Evolutionary conservation across 208 protist genomes (phyloP).

Genomic region (Leptomonas seymouri): DNA sequence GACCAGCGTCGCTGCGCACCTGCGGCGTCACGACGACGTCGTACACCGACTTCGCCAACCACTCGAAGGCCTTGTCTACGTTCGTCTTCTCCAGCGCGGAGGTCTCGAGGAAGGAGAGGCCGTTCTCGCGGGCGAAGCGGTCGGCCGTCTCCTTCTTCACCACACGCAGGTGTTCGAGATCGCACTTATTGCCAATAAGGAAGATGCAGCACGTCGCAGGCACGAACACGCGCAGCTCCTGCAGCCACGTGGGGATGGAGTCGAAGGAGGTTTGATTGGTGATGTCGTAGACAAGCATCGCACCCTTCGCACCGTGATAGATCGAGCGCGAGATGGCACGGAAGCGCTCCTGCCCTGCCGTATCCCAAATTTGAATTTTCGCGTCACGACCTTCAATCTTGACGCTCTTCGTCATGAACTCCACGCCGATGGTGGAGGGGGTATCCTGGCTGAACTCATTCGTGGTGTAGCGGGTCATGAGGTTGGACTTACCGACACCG

Average conservation of each 20-base stretch:
- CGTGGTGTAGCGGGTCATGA: constrained; percentile 88
- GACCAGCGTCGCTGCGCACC: constrained; percentile 36
- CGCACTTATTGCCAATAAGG: constrained; percentile 99
- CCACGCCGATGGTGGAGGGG: constrained; percentile 93
- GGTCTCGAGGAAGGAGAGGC: constrained; percentile 98
- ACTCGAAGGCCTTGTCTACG: constrained; percentile 99
- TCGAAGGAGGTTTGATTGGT: constrained; percentile 97
- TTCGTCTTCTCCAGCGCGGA: constrained; percentile 98
- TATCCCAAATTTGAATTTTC: constrained; percentile 99
- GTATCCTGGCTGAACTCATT: constrained; percentile 91
- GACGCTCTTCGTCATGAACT: constrained; percentile 94
- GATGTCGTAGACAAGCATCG: constrained; percentile 99
- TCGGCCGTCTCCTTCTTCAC: constrained; percentile 96
- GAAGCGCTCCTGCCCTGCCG: constrained; percentile 99
- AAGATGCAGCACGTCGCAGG: constrained; percentile 97
- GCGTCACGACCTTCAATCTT: constrained; percentile 95
- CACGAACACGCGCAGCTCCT: constrained; percentile 98
- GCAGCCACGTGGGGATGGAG: constrained; percentile 98
- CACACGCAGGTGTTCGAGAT: constrained; percentile 90
- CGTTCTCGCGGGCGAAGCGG: constrained; percentile 95
- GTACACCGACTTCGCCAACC: constrained; percentile 96
- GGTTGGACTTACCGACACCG: constrained; percentile 91
- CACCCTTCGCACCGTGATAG: constrained; percentile 98
- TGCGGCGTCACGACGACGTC: constrained; percentile 80
- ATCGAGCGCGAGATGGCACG: constrained; percentile 97